Percentiles rank a stretch among this genome's conserved stretches.
phyloP scores from a whole-genome alignment of 345 rosid species.

The Bruguiera sexangula region DNA sequence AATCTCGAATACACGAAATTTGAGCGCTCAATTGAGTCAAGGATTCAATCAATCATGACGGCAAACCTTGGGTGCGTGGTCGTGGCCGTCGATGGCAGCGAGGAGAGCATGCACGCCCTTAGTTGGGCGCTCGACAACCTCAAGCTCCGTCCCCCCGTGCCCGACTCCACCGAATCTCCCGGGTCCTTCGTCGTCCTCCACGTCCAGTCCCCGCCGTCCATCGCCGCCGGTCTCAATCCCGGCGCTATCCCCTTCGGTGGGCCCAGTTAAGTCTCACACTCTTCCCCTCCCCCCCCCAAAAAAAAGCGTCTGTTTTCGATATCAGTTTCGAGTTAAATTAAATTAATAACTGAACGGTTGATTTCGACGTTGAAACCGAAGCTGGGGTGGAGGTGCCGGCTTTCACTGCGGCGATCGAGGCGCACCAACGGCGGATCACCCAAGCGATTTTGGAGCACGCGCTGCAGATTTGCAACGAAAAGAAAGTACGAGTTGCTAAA shows the following conservation, averaged over 20 bases:
- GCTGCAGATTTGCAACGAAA: conserved; percentile 50
- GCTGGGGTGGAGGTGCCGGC: conserved; percentile 86
- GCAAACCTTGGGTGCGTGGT: conserved; percentile 62
- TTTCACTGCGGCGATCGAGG: conserved; percentile 74
- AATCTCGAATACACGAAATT: not conserved
- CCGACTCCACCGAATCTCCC: conserved; percentile 36
- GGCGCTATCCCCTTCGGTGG: conserved; percentile 93
- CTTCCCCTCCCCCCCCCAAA: not conserved
- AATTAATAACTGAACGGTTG: conserved; percentile 5
- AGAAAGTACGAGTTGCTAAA: conserved; percentile 28
- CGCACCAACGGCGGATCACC: conserved; percentile 75
- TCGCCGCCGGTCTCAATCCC: conserved; percentile 67
- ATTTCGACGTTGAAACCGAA: conserved; percentile 16
- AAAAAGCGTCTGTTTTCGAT: not conserved
- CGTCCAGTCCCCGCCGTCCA: conserved; percentile 77
- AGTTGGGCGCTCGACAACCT: conserved; percentile 75
- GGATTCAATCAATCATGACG: conserved; percentile 28
- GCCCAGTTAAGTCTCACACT: conserved; percentile 50
- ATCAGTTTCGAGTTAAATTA: not conserved
- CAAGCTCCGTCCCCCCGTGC: conserved; percentile 56
- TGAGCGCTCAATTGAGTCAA: not conserved
- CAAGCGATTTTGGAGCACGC: conserved; percentile 61
- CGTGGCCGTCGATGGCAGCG: conserved; percentile 83
- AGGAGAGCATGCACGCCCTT: conserved; percentile 85
- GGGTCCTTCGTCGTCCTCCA: conserved; percentile 65